phyloP scores from a whole-genome alignment of 805 yeast species.

The Candida golubevii region DNA sequence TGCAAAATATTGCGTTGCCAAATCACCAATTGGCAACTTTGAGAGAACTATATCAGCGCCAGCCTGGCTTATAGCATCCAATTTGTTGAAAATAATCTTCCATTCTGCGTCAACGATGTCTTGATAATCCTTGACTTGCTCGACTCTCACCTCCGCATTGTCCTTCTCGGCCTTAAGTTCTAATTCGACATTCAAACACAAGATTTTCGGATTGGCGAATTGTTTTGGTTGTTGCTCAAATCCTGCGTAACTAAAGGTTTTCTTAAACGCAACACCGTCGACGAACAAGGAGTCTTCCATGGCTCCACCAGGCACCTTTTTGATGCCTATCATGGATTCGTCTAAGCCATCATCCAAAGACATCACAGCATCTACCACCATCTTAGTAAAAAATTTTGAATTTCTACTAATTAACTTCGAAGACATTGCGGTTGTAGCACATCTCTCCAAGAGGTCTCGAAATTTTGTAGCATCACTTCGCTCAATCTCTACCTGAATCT shows the following conservation, averaged over 20 bases:
- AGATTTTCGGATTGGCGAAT: conserved; percentile 74
- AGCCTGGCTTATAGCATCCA: conserved; percentile 72
- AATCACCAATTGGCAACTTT: conserved; percentile 93
- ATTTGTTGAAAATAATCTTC: conserved; percentile 84
- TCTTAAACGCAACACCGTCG: conserved; percentile 94
- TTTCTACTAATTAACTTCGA: conserved; percentile 88
- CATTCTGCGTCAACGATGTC: conserved; percentile 99
- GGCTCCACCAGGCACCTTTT: conserved; percentile 93
- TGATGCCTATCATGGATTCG: conserved; percentile 88
- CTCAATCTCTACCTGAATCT: conserved; percentile 68
- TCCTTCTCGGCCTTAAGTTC: conserved; percentile 98
- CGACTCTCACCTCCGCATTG: conserved; percentile 96
- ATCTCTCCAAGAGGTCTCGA: conserved; percentile 76
- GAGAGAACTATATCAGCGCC: conserved; percentile 94
- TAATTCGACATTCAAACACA: conserved; percentile 84
- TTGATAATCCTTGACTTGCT: conserved; percentile 90
- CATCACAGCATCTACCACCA: conserved; percentile 95
- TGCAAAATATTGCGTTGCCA: conserved; percentile 98
- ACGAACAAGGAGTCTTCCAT: conserved; percentile 89
- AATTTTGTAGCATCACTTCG: conserved; percentile 49
- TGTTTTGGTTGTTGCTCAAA: conserved; percentile 97
- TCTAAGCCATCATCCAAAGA: conserved; percentile 82
- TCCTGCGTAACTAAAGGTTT: conserved; percentile 96
- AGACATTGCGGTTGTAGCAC: conserved; percentile 97
- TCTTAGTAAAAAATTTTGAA: conserved; percentile 83